These are phyloP conservation scores for Scutellaria galericulata DNA, from an alignment of 257 asterid species.

Conservation along the genomic window DNA sequence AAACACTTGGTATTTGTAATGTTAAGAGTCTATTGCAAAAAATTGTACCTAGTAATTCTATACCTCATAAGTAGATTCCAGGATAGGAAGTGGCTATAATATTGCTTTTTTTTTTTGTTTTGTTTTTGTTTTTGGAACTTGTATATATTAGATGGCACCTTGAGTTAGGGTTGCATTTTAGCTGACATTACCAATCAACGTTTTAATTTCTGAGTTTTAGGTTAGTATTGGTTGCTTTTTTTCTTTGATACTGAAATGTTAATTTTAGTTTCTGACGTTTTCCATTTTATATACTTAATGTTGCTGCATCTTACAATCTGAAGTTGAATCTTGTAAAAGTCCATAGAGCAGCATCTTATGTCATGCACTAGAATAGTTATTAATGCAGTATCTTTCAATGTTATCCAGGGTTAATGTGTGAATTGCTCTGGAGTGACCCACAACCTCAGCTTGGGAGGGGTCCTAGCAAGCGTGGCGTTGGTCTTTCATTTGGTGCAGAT, in stretches of 20 bases:
- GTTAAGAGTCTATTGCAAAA: too few species aligned
- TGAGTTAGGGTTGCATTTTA: background rate
- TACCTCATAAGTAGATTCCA: too few species aligned
- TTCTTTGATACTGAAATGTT: background rate
- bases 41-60: too few species aligned
- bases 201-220: background rate
- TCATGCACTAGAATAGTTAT: background rate
- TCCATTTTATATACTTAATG: background rate
- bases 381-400: conserved; percentile 6
- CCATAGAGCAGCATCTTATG: background rate
- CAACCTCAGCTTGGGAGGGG: conserved; percentile 99
- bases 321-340: background rate
- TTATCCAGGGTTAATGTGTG: conserved; percentile 90
- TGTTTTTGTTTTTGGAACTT: too few species aligned
- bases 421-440: conserved; percentile 99
- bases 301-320: background rate
- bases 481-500: conserved; percentile 91
- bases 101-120: too few species aligned
- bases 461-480: conserved; percentile 99
- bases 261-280: background rate
- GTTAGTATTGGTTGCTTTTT: background rate
- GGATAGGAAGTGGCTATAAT: too few species aligned
- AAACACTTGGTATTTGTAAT: too few species aligned
- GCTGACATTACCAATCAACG: background rate
- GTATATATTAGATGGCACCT: background rate